Conservation (phyloP, 805 yeast genomes). For the Hanseniaspora meyeri region DNA sequence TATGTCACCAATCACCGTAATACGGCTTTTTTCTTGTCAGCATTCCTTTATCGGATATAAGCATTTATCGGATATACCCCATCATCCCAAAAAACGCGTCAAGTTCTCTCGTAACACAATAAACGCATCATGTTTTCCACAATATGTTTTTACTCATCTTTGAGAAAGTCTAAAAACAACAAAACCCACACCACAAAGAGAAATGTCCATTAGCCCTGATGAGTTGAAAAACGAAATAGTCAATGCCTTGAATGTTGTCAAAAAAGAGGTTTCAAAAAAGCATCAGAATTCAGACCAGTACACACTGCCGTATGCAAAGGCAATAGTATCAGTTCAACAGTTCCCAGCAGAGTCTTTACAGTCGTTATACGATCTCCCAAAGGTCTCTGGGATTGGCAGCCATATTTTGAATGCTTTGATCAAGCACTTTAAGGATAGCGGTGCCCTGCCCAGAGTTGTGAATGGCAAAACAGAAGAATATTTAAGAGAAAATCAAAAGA, state of each 20-base stretch:
- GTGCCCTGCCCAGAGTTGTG: constrained; percentile 34
- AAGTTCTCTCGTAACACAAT: no score
- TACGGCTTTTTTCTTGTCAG: no score
- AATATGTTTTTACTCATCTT: no score
- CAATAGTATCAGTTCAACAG: neutral
- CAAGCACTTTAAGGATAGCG: constrained; percentile 47
- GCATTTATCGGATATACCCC: no score
- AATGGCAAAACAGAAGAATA: constrained; percentile 18
- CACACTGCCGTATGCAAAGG: neutral
- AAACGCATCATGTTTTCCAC: no score
- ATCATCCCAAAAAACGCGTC: no score
- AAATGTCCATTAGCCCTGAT: neutral
- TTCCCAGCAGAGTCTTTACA: constrained; percentile 15
- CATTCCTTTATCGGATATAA: no score
- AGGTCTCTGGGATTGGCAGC: constrained; percentile 60
- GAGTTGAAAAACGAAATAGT: neutral
- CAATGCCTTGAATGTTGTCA: neutral
- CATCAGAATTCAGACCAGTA: neutral
- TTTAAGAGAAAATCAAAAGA: constrained; percentile 2
- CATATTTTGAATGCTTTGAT: constrained; percentile 45
- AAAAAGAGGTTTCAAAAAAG: neutral
- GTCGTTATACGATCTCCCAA: constrained; percentile 42
- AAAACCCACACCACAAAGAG: neutral
- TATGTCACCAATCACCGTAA: no score
- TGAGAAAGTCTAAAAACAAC: neutral